Percentiles rank a stretch among this genome's conserved stretches.
These are phyloP conservation scores for Xylaria sp. DNA, from an alignment of 2,329 filamentous ascomycete genomes.

Conservation along the genomic window DNA sequence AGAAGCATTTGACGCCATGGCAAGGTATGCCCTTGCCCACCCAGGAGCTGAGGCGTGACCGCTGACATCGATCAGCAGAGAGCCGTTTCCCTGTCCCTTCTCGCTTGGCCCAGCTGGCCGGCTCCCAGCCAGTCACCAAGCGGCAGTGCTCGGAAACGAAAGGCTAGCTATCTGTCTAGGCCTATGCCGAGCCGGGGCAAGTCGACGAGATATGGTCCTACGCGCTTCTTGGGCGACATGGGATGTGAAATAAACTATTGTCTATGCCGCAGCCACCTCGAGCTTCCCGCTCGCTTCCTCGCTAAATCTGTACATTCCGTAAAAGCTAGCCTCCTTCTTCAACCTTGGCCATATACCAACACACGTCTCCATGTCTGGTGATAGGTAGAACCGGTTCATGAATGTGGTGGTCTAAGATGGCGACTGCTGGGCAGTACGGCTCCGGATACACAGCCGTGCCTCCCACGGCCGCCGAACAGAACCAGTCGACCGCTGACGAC, in stretches of 20 bases:
- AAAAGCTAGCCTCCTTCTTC: neutral
- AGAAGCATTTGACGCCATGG: conserved; percentile 15
- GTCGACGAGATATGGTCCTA: conserved; percentile 17
- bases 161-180: conserved; percentile 6
- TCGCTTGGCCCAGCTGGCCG: conserved; percentile 9
- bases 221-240: conserved; percentile 6
- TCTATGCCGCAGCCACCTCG: conserved; percentile 13
- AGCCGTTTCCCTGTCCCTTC: neutral
- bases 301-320: conserved; percentile 3
- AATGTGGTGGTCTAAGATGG: conserved; percentile 30
- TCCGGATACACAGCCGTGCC: conserved; percentile 24
- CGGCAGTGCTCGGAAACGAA: conserved; percentile 21
- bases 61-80: conserved; percentile 17
- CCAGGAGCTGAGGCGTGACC: neutral
- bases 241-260: conserved; percentile 25
- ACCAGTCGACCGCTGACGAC: conserved; percentile 11
- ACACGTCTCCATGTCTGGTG: conserved; percentile 20
- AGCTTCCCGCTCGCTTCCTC: conserved; percentile 16
- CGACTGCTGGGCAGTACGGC: conserved; percentile 23
- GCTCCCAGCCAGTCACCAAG: conserved; percentile 7
- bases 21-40: conserved; percentile 12
- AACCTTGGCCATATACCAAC: neutral
- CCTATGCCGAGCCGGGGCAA: conserved; percentile 16
- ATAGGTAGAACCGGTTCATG: conserved; percentile 13
- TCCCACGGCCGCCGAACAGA: conserved; percentile 11